Conservation (phyloP, 2,329 filamentous ascomycete genomes). For the Epichloe coenophiala region DNA sequence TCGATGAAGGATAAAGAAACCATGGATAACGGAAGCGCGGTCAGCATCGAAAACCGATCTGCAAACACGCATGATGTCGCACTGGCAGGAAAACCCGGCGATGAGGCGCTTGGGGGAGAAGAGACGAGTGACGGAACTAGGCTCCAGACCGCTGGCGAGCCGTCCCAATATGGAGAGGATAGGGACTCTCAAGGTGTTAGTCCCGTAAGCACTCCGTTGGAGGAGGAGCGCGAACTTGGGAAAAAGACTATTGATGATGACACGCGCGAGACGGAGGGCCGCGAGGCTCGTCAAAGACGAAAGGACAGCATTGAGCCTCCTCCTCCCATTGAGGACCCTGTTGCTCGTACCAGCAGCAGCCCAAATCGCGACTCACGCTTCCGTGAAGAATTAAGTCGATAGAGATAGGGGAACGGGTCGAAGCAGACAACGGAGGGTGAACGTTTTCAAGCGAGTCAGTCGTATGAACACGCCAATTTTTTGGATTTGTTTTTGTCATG, state of each 20-base stretch:
- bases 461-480: too few relatives aligned
- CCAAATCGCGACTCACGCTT: conserved; percentile 46
- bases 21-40: conserved; percentile 32
- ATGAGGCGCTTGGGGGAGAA: conserved; percentile 5
- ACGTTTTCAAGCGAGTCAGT: too few relatives aligned
- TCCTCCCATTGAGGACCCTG: conserved; percentile 20
- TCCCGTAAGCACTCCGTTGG: conserved; percentile 22
- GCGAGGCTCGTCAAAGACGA: conserved; percentile 5
- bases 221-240: conserved; percentile 30
- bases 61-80: conserved; percentile 35
- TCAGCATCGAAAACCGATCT: conserved; percentile 27
- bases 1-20: conserved; percentile 29
- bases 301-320: conserved; percentile 23
- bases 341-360: conserved; percentile 30
- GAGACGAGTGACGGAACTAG: background rate
- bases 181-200: conserved; percentile 24
- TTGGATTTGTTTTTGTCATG: too few relatives aligned
- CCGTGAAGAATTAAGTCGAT: conserved; percentile 36
- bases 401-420: background rate
- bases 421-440: too few relatives aligned
- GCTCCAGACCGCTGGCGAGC: conserved; percentile 7
- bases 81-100: conserved; percentile 24
- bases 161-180: conserved; percentile 8
- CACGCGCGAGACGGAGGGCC: conserved; percentile 4
- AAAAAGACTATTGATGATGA: conserved; percentile 7